A percentile compares a stretch with the other conserved stretches of the same genome.
These are phyloP conservation scores for Leccinum boreale DNA, from an alignment of 768 basidiomycete species.

Conservation along the genomic window DNA sequence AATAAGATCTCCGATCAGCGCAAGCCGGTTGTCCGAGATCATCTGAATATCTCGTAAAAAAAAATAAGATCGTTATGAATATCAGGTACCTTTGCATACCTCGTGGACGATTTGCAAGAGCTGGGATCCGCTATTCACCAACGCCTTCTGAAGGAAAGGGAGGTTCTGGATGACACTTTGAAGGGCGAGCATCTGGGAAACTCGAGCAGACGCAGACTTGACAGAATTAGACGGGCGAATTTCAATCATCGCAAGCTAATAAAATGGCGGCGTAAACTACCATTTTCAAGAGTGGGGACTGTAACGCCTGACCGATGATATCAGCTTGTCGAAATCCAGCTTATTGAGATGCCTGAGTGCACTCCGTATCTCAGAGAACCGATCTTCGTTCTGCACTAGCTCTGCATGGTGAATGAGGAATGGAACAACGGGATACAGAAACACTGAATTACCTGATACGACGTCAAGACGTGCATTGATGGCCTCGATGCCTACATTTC, in stretches of 20 bases:
- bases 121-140: constrained; percentile 54
- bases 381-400: constrained; percentile 72
- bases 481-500: constrained; percentile 34
- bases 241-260: constrained; percentile 67
- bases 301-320: constrained; percentile 50
- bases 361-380: constrained; percentile 62
- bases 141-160: constrained; percentile 58
- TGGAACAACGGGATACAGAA: background rate
- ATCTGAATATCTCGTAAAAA: constrained; percentile 41
- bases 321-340: constrained; percentile 86
- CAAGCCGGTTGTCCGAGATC: constrained; percentile 70
- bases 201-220: constrained; percentile 64
- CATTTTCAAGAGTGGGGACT: background rate
- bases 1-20: constrained; percentile 57
- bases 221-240: constrained; percentile 49
- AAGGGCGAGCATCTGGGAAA: constrained; percentile 77
- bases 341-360: constrained; percentile 71
- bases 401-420: constrained; percentile 41
- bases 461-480: constrained; percentile 84
- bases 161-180: constrained; percentile 68
- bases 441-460: constrained; percentile 59
- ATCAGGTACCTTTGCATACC: constrained; percentile 33
- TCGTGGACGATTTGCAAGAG: constrained; percentile 61
- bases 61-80: background rate
- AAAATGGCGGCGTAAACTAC: background rate